These are phyloP conservation scores for Suillus ampliporus DNA, from an alignment of 768 basidiomycete genomes.

Conservation along the genomic window DNA sequence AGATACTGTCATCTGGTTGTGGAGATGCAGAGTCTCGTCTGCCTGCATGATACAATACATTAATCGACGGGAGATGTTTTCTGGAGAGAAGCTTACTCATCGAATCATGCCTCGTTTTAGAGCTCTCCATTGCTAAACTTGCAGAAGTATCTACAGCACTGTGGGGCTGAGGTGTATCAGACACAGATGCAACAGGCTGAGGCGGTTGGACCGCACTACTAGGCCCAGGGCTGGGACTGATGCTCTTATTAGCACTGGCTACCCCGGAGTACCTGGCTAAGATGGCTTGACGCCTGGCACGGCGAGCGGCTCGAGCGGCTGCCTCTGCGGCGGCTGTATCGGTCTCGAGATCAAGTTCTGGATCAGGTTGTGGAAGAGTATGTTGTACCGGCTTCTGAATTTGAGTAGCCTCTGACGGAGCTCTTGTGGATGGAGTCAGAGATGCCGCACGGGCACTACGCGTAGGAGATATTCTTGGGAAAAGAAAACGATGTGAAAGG, in stretches of 20 bases:
- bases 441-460: conserved; percentile 35
- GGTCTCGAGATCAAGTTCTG: conserved; percentile 58
- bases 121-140: conserved; percentile 17
- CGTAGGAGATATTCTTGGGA: conserved; percentile 68
- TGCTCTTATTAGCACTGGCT: conserved; percentile 47
- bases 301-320: conserved; percentile 66
- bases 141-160: conserved; percentile 45
- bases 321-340: conserved; percentile 59
- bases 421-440: conserved; percentile 31
- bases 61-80: not conserved
- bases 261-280: conserved; percentile 73
- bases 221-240: conserved; percentile 64
- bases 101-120: conserved; percentile 24
- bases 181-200: conserved; percentile 59
- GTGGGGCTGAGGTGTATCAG: conserved; percentile 67
- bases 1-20: conserved; percentile 61
- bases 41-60: conserved; percentile 34
- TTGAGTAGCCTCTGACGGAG: conserved; percentile 23
- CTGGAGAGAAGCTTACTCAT: conserved; percentile 22
- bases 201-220: conserved; percentile 81
- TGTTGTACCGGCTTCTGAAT: conserved; percentile 16
- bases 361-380: conserved; percentile 39
- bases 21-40: conserved; percentile 61
- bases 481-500: conserved; percentile 18
- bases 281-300: conserved; percentile 77